Conservation (phyloP, 148 eudicot species). For the Vaccinium vitisidaea region DNA sequence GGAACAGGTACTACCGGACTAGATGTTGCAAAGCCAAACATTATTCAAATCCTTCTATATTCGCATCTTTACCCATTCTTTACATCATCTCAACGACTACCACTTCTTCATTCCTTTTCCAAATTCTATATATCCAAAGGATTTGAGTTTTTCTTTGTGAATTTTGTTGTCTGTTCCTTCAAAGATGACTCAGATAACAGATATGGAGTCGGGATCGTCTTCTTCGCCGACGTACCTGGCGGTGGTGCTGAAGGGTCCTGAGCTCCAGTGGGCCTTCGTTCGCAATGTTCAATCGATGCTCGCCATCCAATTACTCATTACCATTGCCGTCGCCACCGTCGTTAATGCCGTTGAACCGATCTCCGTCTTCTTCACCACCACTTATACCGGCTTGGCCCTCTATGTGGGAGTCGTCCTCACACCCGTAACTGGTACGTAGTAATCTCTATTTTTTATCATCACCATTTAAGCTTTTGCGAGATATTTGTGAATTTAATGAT, state of each 20-base stretch:
- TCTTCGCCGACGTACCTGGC: slow-evolving; percentile 38
- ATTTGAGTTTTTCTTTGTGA: neutral
- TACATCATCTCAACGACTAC: too few relatives aligned
- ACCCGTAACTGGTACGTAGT: slow-evolving; percentile 46
- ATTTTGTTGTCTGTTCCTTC: too few relatives aligned
- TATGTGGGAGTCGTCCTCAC: slow-evolving; percentile 42
- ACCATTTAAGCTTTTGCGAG: neutral
- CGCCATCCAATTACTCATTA: slow-evolving; percentile 43
- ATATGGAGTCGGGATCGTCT: slow-evolving; percentile 32
- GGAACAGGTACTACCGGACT: too few relatives aligned
- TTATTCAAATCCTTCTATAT: too few relatives aligned
- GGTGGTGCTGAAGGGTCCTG: slow-evolving; percentile 38
- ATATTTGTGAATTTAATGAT: neutral
- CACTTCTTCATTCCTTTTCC: too few relatives aligned
- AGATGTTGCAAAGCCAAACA: too few relatives aligned
- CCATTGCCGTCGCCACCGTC: slow-evolving; percentile 38
- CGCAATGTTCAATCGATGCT: slow-evolving; percentile 54
- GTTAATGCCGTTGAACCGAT: slow-evolving; percentile 42
- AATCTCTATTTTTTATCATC: neutral
- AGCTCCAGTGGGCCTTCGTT: slow-evolving; percentile 54
- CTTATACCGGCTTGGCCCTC: slow-evolving; percentile 41
- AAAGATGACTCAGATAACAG: slow-evolving; percentile 39
- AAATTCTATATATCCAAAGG: neutral
- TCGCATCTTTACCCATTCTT: too few relatives aligned
- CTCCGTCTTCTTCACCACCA: slow-evolving; percentile 37